A percentile compares a stretch with the other conserved stretches of the same genome.
Evolutionary conservation across 495 filamentous ascomycete species (phyloP).

Genomic region (Hypoxylon fuscum): DNA sequence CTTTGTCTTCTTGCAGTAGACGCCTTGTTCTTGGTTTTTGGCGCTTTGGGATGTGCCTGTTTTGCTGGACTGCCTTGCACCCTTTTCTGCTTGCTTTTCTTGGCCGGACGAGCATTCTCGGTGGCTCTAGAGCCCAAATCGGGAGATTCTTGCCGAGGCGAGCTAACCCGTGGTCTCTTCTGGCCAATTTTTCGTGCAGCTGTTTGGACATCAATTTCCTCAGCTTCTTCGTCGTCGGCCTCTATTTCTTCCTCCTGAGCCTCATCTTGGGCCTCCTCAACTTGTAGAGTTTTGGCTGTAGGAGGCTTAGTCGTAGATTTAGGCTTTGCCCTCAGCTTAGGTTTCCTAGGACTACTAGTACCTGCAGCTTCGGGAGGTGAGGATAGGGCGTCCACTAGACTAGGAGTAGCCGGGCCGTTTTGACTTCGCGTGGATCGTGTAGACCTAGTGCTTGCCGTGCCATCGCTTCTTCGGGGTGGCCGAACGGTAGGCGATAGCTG

Average conservation of each 20-base stretch:
- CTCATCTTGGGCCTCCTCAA: slow-evolving; percentile 24
- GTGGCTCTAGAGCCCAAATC: slow-evolving; percentile 38
- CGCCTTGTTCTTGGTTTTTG: slow-evolving; percentile 33
- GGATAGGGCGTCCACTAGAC: slow-evolving; percentile 39
- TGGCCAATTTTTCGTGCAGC: slow-evolving; percentile 47
- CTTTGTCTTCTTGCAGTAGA: slow-evolving; percentile 26
- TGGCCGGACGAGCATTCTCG: slow-evolving; percentile 41
- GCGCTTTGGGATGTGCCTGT: slow-evolving; percentile 47
- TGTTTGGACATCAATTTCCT: slow-evolving; percentile 47
- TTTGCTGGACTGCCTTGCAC: slow-evolving; percentile 45
- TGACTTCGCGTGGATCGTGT: slow-evolving; percentile 38
- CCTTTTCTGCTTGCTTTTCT: slow-evolving; percentile 47
- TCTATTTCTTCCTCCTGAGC: slow-evolving; percentile 40
- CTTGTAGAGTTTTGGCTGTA: slow-evolving; percentile 13
- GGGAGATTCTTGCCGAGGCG: slow-evolving; percentile 39
- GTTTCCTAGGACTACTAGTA: slow-evolving; percentile 43
- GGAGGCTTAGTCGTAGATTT: slow-evolving; percentile 18
- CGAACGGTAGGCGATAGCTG: slow-evolving; percentile 22
- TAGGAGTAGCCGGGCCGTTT: slow-evolving; percentile 25
- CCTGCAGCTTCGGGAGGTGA: slow-evolving; percentile 43
- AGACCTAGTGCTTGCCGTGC: slow-evolving; percentile 20
- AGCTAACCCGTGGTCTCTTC: slow-evolving; percentile 49
- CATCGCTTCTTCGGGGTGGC: slow-evolving; percentile 33
- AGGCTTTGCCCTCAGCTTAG: slow-evolving; percentile 19
- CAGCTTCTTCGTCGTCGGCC: slow-evolving; percentile 32